These are phyloP conservation scores for Cytospora paraplurivora DNA, from an alignment of 2,329 filamentous ascomycete species.

Conservation along the genomic window DNA sequence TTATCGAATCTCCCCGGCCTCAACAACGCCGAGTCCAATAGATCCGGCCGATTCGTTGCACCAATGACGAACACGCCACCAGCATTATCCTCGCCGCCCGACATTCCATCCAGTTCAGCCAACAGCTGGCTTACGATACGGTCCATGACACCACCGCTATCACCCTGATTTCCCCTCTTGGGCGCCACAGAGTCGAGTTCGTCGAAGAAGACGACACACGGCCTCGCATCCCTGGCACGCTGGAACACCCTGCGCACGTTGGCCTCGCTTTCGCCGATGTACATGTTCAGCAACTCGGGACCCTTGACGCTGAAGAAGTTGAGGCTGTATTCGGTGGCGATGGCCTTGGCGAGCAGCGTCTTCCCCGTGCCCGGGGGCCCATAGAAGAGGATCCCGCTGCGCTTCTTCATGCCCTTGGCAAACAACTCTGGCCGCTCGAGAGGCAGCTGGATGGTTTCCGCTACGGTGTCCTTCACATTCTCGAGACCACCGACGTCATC, in stretches of 20 bases:
- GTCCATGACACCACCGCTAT: conserved; percentile 97
- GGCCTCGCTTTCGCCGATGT: conserved; percentile 91
- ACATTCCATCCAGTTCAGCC: conserved; percentile 97
- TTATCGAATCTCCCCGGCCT: conserved; percentile 94
- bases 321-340: conserved; percentile 89
- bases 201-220: conserved; percentile 92
- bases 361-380: conserved; percentile 90
- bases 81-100: conserved; percentile 76
- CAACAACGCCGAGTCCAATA: conserved; percentile 86
- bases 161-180: conserved; percentile 94
- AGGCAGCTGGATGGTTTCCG: conserved; percentile 93
- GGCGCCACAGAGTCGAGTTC: conserved; percentile 92
- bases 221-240: conserved; percentile 79
- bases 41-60: conserved; percentile 90
- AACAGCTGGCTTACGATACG: conserved; percentile 93
- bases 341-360: conserved; percentile 89
- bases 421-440: conserved; percentile 91
- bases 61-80: conserved; percentile 96
- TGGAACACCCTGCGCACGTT: conserved; percentile 91
- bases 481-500: conserved; percentile 91
- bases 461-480: conserved; percentile 95
- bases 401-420: conserved; percentile 97
- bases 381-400: conserved; percentile 90
- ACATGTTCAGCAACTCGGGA: conserved; percentile 91
- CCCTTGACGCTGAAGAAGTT: conserved; percentile 96